Percentiles rank a stretch among this genome's conserved stretches.
phyloP scores from a whole-genome alignment of 1,139 yeast species.

The Fermentozyma sake region DNA sequence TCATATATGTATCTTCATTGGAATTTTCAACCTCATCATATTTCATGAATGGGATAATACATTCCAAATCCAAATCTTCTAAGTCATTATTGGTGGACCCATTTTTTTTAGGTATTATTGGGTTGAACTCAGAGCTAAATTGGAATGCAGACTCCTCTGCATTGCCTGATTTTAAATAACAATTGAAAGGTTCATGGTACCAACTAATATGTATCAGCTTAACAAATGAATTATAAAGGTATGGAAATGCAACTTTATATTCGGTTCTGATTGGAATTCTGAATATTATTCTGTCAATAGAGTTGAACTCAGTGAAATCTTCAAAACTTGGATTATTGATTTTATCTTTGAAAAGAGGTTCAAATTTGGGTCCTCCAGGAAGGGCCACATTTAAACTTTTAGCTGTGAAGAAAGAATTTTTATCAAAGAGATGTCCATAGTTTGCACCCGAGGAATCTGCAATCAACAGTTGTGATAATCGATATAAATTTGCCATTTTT shows the following conservation, averaged over 20 bases:
- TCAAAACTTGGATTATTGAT: conserved; percentile 57
- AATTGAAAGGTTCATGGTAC: conserved; percentile 59
- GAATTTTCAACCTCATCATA: conserved; percentile 31
- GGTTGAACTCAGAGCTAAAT: conserved; percentile 52
- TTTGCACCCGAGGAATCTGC: conserved; percentile 52
- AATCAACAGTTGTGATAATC: conserved; percentile 66
- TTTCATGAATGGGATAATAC: conserved; percentile 10
- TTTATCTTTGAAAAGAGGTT: conserved; percentile 69
- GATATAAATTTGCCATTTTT: conserved; percentile 62
- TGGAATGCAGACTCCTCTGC: conserved; percentile 54
- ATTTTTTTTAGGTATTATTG: conserved; percentile 42
- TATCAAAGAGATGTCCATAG: conserved; percentile 62
- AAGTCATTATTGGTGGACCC: conserved; percentile 9
- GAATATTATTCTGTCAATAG: conserved; percentile 81
- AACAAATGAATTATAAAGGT: conserved; percentile 75
- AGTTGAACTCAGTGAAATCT: conserved; percentile 85
- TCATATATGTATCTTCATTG: conserved; percentile 29
- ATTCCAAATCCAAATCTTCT: conserved; percentile 9
- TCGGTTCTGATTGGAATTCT: conserved; percentile 76
- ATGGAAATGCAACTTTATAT: conserved; percentile 82
- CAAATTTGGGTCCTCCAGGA: conserved; percentile 97
- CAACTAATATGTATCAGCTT: conserved; percentile 55
- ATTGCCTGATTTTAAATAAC: conserved; percentile 39
- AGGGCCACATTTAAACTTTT: conserved; percentile 82
- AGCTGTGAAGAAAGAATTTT: conserved; percentile 78